phyloP scores from a whole-genome alignment of 805 yeast genomes.

The Teunomyces tritomae region DNA sequence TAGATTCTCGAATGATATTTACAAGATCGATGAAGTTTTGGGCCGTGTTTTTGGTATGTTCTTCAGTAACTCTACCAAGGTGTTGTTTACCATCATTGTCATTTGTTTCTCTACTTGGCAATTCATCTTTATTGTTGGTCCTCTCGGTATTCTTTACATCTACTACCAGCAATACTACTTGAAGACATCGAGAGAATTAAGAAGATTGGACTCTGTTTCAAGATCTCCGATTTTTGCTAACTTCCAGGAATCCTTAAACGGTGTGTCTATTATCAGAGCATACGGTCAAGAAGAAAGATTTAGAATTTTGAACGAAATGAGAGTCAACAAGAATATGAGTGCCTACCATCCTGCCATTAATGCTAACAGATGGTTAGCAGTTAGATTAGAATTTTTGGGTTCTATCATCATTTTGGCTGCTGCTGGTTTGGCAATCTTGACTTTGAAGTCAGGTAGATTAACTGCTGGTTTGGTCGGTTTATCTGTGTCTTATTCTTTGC shows the following conservation, averaged over 20 bases:
- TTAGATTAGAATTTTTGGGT: constrained; percentile 87
- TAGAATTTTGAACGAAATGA: constrained; percentile 57
- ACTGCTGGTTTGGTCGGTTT: constrained; percentile 93
- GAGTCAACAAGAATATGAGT: constrained; percentile 82
- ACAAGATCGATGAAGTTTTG: constrained; percentile 77
- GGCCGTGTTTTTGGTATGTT: constrained; percentile 73
- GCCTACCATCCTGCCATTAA: constrained; percentile 91
- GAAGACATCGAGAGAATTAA: constrained; percentile 75
- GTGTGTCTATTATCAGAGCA: constrained; percentile 74
- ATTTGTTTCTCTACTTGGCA: constrained; percentile 88
- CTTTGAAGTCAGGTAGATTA: constrained; percentile 64
- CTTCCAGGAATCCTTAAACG: constrained; percentile 77
- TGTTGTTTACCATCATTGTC: constrained; percentile 72
- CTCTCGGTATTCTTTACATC: constrained; percentile 62
- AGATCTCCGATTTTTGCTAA: constrained; percentile 81
- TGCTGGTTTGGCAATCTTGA: constrained; percentile 74
- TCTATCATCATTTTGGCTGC: constrained; percentile 84
- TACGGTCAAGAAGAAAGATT: constrained; percentile 66
- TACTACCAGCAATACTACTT: constrained; percentile 76
- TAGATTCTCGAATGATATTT: constrained; percentile 87
- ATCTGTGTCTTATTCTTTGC: constrained; percentile 88
- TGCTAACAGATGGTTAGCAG: constrained; percentile 97
- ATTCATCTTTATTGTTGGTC: constrained; percentile 67
- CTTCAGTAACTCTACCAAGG: constrained; percentile 58
- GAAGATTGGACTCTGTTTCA: constrained; percentile 78